Evolutionary conservation across 2,329 filamentous ascomycete genomes (phyloP).

Genomic region (Aureobasidium sp.): DNA sequence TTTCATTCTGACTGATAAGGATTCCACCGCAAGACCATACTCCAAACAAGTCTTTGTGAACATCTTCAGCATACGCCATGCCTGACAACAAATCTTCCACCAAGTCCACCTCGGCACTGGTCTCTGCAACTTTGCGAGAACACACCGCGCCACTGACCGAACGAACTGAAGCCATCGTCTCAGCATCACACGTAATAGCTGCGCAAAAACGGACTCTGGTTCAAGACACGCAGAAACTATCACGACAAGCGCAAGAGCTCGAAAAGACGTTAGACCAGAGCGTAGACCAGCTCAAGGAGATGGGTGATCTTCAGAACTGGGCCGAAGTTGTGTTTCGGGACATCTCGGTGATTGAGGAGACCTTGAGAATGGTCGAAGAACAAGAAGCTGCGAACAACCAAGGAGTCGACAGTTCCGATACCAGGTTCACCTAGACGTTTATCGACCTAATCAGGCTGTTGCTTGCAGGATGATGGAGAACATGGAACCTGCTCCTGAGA

Average conservation of each 20-base stretch:
- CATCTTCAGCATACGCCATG: not conserved
- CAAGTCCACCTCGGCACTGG: not conserved
- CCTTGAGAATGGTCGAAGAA: slow-evolving; percentile 27
- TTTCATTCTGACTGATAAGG: not conserved
- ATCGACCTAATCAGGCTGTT: not conserved
- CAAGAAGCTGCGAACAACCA: slow-evolving; percentile 15
- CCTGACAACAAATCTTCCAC: not conserved
- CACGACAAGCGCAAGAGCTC: slow-evolving; percentile 1
- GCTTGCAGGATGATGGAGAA: too few relatives aligned
- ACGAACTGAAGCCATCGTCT: not conserved
- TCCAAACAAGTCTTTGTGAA: too few relatives aligned
- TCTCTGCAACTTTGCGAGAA: not conserved
- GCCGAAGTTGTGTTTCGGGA: slow-evolving; percentile 61
- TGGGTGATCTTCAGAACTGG: slow-evolving; percentile 80
- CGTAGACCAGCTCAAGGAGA: slow-evolving; percentile 57
- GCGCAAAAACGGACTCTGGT: not conserved
- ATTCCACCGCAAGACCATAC: not conserved
- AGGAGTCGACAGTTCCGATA: not conserved
- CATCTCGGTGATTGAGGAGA: slow-evolving; percentile 30
- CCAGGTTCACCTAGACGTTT: not conserved
- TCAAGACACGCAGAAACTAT: not conserved
- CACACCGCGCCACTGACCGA: slow-evolving; percentile 4
- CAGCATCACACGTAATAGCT: not conserved
- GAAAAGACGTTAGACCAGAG: not conserved
- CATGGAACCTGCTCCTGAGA: not conserved